Conservation (phyloP, 192 early-diverging fungal genomes). For the Linnemannia schmuckeri region DNA sequence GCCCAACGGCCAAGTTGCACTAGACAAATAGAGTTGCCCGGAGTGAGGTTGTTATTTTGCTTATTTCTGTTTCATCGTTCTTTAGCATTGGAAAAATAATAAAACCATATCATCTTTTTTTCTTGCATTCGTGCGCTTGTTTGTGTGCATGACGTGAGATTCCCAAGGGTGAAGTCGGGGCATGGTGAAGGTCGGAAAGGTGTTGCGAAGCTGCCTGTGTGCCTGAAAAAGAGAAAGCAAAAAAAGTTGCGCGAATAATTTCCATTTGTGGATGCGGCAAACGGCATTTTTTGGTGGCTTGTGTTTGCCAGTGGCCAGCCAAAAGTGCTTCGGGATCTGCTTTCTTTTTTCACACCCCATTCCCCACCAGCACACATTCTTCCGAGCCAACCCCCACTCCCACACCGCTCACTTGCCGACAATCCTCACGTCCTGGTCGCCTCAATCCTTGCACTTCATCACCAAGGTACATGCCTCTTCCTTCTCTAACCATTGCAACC, state of each 20-base stretch:
- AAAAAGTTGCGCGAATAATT: no score
- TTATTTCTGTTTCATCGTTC: not conserved
- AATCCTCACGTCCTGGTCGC: not conserved
- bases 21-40: not conserved
- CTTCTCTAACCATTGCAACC: not conserved
- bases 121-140: not conserved
- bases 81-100: conserved; percentile 5
- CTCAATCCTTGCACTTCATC: not conserved
- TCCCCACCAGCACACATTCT: not conserved
- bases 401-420: not conserved
- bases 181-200: not conserved
- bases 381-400: not conserved
- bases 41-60: not conserved
- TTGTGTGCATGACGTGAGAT: not conserved
- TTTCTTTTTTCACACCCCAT: not conserved
- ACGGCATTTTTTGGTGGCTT: not conserved
- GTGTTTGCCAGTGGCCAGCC: not conserved
- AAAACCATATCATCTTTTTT: not conserved
- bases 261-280: not conserved
- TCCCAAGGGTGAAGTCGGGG: not conserved
- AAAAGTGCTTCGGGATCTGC: conserved; percentile 1
- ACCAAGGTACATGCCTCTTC: not conserved
- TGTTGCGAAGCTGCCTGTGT: not conserved
- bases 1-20: conserved; percentile 44
- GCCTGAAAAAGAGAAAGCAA: not conserved